Base-by-base conservation (phyloP, 495 filamentous ascomycete genomes). In the Aspergillus sclerotiicarbonarius region DNA sequence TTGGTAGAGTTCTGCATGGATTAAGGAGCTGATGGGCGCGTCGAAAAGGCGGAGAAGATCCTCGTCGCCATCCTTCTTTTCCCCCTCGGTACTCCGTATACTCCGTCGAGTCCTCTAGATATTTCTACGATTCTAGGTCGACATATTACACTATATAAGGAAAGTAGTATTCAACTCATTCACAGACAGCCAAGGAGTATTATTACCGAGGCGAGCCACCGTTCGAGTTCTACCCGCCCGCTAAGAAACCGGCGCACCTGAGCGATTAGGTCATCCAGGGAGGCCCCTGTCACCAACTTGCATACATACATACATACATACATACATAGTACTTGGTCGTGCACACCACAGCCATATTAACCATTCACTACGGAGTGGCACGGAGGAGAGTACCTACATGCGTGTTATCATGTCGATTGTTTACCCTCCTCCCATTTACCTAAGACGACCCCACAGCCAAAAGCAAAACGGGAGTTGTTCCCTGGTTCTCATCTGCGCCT, bases 391-490 rank as follows among this genome's bases (percentile, higher is more conserved):
- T 25, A 25, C 2, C 2, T 25, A 25, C 25, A 2, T 25, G 5
- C 25, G 25, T 25, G 25, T 25, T 25, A 25, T 25, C 25, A 25
- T 25, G 25, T 25, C 5, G 25, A 25, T 25, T 25, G 25, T 25
- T 25, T 25, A 56, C 35, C 29, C 15, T 33, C 9, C 53, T 48
- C 30, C 3, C 30, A 46, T 32, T 30, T 44, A 43, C 41, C 16
- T 25, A n/a, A 20, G 20, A 54, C 44, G 19, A 50, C 57, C 35
- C 52, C 52, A 35, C 45, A 55, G 29, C 47, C 35, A 46, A 58
- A 46, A 47, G 29, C 50, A 53, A 59, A 53, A 39, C 41, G 45
- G 21, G 46, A 35, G 46, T 47, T 56, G 53, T 60, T 56, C 58
- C 58, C 30, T 59, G 56, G 50, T 59, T 59, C 18, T n/a, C 25